Percentiles rank a stretch among this genome's conserved stretches.
Conservation (phyloP, 768 basidiomycete species). For the Kwoniella sp. region DNA sequence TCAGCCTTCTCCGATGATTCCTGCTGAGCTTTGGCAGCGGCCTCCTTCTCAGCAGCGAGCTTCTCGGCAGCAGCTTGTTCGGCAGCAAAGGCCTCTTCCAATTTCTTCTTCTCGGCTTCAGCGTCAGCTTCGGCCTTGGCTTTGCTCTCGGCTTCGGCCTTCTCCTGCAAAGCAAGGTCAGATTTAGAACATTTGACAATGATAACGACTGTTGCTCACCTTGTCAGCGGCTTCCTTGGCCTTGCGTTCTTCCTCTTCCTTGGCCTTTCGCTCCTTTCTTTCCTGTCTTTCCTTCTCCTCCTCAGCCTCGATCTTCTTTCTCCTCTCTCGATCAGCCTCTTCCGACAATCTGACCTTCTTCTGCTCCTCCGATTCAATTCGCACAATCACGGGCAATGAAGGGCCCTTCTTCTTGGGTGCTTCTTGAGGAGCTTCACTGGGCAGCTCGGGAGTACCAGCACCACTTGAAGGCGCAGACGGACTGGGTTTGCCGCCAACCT, state of each 20-base stretch:
- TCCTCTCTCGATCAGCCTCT: constrained; percentile 38
- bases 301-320: constrained; percentile 46
- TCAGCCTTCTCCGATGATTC: constrained; percentile 33
- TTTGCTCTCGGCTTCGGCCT: constrained; percentile 36
- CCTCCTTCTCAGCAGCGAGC: constrained; percentile 34
- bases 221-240: constrained; percentile 60
- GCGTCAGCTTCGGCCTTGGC: constrained; percentile 38
- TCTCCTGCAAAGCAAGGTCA: constrained; percentile 59
- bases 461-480: constrained; percentile 45
- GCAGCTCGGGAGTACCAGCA: constrained; percentile 51
- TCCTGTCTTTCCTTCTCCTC: constrained; percentile 52
- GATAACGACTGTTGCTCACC: constrained; percentile 58
- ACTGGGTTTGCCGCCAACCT: constrained; percentile 58
- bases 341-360: constrained; percentile 44
- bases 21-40: constrained; percentile 26
- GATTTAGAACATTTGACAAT: not conserved
- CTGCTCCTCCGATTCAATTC: constrained; percentile 53
- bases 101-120: constrained; percentile 38
- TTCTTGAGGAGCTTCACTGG: constrained; percentile 52
- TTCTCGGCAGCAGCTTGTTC: constrained; percentile 34
- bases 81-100: constrained; percentile 32
- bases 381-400: constrained; percentile 47
- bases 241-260: constrained; percentile 47
- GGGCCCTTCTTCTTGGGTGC: constrained; percentile 39
- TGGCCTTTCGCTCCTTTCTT: constrained; percentile 58